Evolutionary conservation across 202 grass and related monocot genomes (phyloP), one percentile per base, ranked within the genome.

Genomic region (Elaeis oleifera): DNA sequence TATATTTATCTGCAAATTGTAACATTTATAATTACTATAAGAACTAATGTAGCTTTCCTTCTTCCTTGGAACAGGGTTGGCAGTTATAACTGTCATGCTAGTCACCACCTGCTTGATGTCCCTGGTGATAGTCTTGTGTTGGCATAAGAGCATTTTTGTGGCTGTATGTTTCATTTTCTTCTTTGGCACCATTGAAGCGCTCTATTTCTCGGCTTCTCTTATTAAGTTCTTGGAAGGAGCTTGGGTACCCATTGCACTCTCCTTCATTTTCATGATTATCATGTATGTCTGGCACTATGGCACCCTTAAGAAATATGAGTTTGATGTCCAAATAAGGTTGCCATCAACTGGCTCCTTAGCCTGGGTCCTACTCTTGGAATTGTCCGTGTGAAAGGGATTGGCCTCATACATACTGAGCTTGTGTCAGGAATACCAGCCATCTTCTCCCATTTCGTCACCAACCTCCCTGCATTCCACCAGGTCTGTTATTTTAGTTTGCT

Each of bases 381-480:
- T 23, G 92, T 92, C 56, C 84, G 92, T 1, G 92, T 97, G 3
- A 64, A 77, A 66, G 92, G 92, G 16, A 89, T 97, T 63, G 88
- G 92, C 49, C 58, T 97, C 11, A 86, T 97, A 79, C 92, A 97
- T 50, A 92, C 88, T 53, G 92, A 97, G 26, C 76, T 97, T 23
- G 67, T 79, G 17, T 85, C 92, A 16, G 92, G 92, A 56, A 97
- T 97, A 69, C 92, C 92, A 1, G 92, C 82, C 6, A 86, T 97
- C 54, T 97, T 97, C 69, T 89, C 92, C 58, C 92, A 97, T 58
- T 97, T 97, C 5, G 92, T 97, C 63, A 89, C 92, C 32, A 97
- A 97, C 27, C 74, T 97, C 3, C 92, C 92, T 59, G 92, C 92
- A 53, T 97, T 97, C 73, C 92, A 97, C 83, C 92, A 97, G 92